Percentiles rank a stretch among this genome's conserved stretches.
These are phyloP conservation scores for Setaria italica DNA, from an alignment of 202 grass and related monocot species.

Conservation along the genomic window DNA sequence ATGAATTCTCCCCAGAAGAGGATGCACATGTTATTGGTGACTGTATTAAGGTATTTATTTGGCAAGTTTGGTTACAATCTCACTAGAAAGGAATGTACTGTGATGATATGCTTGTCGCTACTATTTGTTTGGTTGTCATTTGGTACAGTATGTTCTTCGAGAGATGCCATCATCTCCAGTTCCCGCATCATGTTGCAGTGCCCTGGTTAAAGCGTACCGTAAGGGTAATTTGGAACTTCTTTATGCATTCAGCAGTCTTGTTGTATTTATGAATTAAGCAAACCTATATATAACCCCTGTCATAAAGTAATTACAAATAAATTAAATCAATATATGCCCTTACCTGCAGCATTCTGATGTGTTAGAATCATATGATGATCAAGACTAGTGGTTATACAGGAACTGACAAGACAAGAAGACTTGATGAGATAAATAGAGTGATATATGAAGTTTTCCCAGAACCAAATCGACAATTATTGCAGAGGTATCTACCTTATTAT, in stretches of 20 bases:
- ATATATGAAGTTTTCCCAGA: slow-evolving; percentile 98
- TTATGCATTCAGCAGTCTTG: slow-evolving; percentile 31
- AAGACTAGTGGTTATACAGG: slow-evolving; percentile 67
- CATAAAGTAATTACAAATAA: slow-evolving; percentile 43
- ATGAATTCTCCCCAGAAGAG: slow-evolving; percentile 90
- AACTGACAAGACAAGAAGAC: slow-evolving; percentile 68
- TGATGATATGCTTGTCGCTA: slow-evolving; percentile 29
- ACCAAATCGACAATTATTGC: slow-evolving; percentile 77
- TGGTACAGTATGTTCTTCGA: slow-evolving; percentile 82
- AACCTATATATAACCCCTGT: slow-evolving; percentile 8
- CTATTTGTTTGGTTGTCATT: slow-evolving; percentile 42
- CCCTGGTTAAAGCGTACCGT: slow-evolving; percentile 88
- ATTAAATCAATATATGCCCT: slow-evolving; percentile 29
- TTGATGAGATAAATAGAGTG: slow-evolving; percentile 76
- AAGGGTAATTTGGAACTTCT: slow-evolving; percentile 52
- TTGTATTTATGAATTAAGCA: slow-evolving; percentile 40
- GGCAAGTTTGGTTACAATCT: slow-evolving; percentile 34
- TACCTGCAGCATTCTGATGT: slow-evolving; percentile 33
- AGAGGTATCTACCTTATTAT: slow-evolving; percentile 68
- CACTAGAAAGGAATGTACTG: slow-evolving; percentile 25
- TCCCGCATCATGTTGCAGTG: slow-evolving; percentile 88
- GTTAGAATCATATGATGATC: slow-evolving; percentile 42
- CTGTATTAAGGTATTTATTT: slow-evolving; percentile 91
- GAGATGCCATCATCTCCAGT: slow-evolving; percentile 91
- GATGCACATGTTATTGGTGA: slow-evolving; percentile 98